These are phyloP conservation scores for Sequoia sempervirens DNA, from an alignment of 75 land plant species.

Conservation along the genomic window DNA sequence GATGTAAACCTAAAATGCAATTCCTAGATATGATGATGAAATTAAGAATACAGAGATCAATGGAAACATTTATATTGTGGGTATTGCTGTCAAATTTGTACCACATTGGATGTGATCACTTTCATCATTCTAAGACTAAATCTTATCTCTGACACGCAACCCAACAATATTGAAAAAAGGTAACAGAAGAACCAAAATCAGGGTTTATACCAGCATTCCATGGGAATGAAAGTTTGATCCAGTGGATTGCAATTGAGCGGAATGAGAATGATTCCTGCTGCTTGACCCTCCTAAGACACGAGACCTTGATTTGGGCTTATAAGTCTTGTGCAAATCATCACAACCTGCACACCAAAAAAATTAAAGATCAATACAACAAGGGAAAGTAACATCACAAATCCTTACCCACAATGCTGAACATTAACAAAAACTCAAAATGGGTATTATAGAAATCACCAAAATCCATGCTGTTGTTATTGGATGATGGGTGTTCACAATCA, in stretches of 20 bases:
- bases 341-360: background rate
- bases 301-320: conserved; percentile 8
- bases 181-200: background rate
- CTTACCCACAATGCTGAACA: conserved; percentile 3
- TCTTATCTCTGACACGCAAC: background rate
- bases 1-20: background rate
- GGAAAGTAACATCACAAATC: background rate
- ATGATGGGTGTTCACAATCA: conserved; percentile 28
- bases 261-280: background rate
- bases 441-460: conserved; percentile 7
- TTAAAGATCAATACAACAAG: background rate
- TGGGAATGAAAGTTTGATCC: conserved; percentile 12
- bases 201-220: conserved; percentile 13
- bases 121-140: background rate
- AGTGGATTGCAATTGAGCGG: conserved; percentile 6
- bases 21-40: background rate
- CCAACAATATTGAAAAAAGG: background rate
- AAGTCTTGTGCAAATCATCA: conserved; percentile 9
- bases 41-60: background rate
- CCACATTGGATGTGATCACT: background rate
- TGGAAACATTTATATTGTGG: background rate
- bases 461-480: conserved; percentile 50
- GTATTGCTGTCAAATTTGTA: background rate
- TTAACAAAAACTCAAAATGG: background rate
- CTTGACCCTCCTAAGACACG: conserved; percentile 9